Conservation (phyloP, 768 basidiomycete genomes). For the Chalciporus pseudorubinellus region DNA sequence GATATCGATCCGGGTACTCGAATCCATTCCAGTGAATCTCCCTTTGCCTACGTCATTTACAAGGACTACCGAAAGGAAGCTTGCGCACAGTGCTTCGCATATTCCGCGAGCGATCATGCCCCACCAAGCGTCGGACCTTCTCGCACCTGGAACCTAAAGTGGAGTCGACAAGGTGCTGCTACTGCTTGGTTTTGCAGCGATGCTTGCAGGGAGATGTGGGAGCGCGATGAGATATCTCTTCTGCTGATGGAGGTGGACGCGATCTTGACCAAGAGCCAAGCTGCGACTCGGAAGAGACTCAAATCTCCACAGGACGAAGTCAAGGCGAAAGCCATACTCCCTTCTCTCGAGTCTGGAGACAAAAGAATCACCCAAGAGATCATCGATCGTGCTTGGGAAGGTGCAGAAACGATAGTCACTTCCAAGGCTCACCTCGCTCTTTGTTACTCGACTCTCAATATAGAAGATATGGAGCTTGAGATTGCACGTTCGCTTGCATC, state of each 20-base stretch:
- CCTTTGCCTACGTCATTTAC: slow-evolving; percentile 58
- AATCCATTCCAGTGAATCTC: slow-evolving; percentile 43
- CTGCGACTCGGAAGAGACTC: slow-evolving; percentile 28
- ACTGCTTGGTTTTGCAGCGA: slow-evolving; percentile 60
- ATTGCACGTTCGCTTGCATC: slow-evolving; percentile 55
- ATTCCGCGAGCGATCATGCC: slow-evolving; percentile 38
- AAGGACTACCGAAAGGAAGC: slow-evolving; percentile 66
- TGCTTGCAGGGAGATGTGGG: slow-evolving; percentile 46
- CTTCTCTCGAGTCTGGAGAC: slow-evolving; percentile 9
- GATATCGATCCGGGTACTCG: slow-evolving; percentile 42
- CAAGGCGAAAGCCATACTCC: slow-evolving; percentile 19
- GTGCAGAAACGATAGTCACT: slow-evolving; percentile 33
- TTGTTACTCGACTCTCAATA: slow-evolving; percentile 27
- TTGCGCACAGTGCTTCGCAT: slow-evolving; percentile 63
- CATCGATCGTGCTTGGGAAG: slow-evolving; percentile 48
- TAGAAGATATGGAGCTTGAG: slow-evolving; percentile 57
- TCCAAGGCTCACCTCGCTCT: slow-evolving; percentile 23
- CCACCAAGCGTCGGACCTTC: slow-evolving; percentile 16
- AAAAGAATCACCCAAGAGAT: slow-evolving; percentile 35
- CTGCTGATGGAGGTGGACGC: slow-evolving; percentile 33
- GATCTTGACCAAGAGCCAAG: slow-evolving; percentile 36
- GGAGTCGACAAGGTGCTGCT: slow-evolving; percentile 30
- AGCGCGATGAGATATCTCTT: slow-evolving; percentile 33
- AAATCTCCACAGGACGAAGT: slow-evolving; percentile 22
- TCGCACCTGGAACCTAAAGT: slow-evolving; percentile 45